phyloP scores from a whole-genome alignment of 169 alveolate species.

The Neospora caninum region DNA sequence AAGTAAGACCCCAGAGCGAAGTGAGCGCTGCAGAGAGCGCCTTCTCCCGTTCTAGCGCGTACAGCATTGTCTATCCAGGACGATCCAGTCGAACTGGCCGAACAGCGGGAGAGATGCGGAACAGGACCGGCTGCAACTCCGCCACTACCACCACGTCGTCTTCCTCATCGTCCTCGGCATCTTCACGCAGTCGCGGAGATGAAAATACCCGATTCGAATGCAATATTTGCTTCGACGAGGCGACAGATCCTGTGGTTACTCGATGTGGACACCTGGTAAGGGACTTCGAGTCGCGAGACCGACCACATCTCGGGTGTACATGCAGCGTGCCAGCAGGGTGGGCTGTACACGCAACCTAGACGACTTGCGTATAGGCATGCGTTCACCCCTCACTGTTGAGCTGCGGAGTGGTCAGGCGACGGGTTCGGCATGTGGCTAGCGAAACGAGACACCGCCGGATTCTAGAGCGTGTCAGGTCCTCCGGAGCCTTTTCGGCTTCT shows the following conservation, averaged over 20 bases:
- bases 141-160: neutral
- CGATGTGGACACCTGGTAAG: conserved; percentile 97
- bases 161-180: neutral
- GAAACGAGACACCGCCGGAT: too few species aligned
- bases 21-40: neutral
- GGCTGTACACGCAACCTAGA: neutral
- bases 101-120: neutral
- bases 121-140: neutral
- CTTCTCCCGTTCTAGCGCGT: neutral
- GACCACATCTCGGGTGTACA: neutral
- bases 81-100: neutral
- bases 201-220: conserved; percentile 87
- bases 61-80: neutral
- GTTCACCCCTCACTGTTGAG: too few species aligned
- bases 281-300: neutral
- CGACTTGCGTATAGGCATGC: too few species aligned
- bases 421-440: too few species aligned
- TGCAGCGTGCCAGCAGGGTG: neutral
- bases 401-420: too few species aligned
- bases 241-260: conserved; percentile 96
- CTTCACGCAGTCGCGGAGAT: neutral
- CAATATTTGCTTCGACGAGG: conserved; percentile 96
- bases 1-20: neutral
- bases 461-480: too few species aligned
- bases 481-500: too few species aligned